phyloP scores from a whole-genome alignment of 1,284 basidiomycete genomes.

The Vanrija humicola region DNA sequence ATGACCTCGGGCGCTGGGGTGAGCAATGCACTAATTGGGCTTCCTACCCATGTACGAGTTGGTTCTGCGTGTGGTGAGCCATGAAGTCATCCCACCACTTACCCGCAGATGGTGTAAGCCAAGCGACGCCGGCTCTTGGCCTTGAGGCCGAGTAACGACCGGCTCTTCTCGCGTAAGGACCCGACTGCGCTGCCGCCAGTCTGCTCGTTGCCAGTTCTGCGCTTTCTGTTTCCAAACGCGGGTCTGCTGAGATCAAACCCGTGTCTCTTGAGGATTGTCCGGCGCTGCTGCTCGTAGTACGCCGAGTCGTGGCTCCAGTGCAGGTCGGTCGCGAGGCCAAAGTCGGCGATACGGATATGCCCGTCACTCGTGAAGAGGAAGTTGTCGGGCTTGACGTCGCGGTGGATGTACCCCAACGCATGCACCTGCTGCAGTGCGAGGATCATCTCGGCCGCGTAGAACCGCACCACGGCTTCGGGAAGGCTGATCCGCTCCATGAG shows the following conservation, averaged over 20 bases:
- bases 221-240: slow-evolving; percentile 13
- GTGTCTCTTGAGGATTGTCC: slow-evolving; percentile 82
- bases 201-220: background rate
- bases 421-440: slow-evolving; percentile 94
- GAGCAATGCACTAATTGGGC: background rate
- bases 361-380: slow-evolving; percentile 90
- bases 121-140: slow-evolving; percentile 89
- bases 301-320: slow-evolving; percentile 76
- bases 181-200: slow-evolving; percentile 53
- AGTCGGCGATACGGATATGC: slow-evolving; percentile 92
- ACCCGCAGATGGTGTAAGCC: slow-evolving; percentile 82
- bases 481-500: slow-evolving; percentile 92
- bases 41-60: slow-evolving; percentile 78
- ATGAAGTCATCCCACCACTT: slow-evolving; percentile 49
- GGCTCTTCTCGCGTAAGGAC: slow-evolving; percentile 59
- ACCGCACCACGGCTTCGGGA: slow-evolving; percentile 86
- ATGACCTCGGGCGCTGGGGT: slow-evolving; percentile 93
- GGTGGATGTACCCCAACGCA: slow-evolving; percentile 90
- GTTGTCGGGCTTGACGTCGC: slow-evolving; percentile 96
- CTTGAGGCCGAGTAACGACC: slow-evolving; percentile 16
- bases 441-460: slow-evolving; percentile 98
- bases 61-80: slow-evolving; percentile 55
- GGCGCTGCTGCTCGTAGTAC: slow-evolving; percentile 91
- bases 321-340: slow-evolving; percentile 75
- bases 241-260: slow-evolving; percentile 70